Conservation (phyloP, 2,329 filamentous ascomycete species). For the Fusarium nisikadoi region DNA sequence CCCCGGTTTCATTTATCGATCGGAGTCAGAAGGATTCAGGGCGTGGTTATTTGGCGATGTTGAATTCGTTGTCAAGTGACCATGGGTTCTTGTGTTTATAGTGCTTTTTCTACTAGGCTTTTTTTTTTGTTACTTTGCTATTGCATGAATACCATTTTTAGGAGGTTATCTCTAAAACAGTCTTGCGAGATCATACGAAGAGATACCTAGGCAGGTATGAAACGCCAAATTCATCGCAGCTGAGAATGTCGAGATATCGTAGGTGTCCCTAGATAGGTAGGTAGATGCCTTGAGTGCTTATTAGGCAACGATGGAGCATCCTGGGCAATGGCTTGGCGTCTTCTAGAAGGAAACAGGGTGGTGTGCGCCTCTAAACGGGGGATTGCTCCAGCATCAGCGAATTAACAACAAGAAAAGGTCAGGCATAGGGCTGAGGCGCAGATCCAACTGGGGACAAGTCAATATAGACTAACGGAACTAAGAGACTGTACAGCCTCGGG, state of each 20-base stretch:
- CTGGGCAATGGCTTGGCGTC: constrained; percentile 1
- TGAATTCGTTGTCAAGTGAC: background rate
- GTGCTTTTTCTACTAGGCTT: constrained; percentile 2
- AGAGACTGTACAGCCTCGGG: constrained; percentile 30
- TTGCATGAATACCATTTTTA: constrained; percentile 20
- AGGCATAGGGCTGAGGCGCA: constrained; percentile 31
- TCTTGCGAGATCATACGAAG: background rate
- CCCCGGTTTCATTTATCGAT: constrained; percentile 25
- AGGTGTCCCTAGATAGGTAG: no score
- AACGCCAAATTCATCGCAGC: background rate
- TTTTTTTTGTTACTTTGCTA: background rate
- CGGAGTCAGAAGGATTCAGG: constrained; percentile 23
- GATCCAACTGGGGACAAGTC: constrained; percentile 5
- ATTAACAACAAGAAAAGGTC: background rate
- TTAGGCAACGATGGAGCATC: constrained; percentile 19
- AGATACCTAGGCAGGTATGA: background rate
- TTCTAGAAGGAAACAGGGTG: constrained; percentile 29
- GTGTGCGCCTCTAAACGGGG: constrained; percentile 12
- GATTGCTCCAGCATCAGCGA: background rate
- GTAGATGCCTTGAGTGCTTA: constrained; percentile 3
- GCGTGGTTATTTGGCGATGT: constrained; percentile 16
- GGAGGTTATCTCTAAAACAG: background rate
- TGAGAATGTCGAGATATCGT: background rate
- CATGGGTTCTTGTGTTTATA: constrained; percentile 5
- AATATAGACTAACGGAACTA: background rate